These are phyloP conservation scores for Daldinia decipiens DNA, from an alignment of 495 filamentous ascomycete species.

Conservation along the genomic window DNA sequence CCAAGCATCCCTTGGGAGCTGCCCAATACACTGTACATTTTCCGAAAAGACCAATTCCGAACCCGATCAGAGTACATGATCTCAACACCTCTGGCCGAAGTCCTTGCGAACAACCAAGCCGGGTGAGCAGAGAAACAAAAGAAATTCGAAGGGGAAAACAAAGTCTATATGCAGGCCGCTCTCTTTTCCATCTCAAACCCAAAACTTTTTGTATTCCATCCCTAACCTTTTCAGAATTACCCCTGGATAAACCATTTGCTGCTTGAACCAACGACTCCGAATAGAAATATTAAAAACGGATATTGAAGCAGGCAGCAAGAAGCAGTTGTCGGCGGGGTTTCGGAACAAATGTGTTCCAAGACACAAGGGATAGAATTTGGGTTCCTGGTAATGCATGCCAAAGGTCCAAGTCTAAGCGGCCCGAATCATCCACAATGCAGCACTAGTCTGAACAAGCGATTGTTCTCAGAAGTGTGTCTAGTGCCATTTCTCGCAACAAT, in stretches of 20 bases:
- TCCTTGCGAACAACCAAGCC: slow-evolving; percentile 44
- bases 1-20: slow-evolving; percentile 41
- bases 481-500: slow-evolving; percentile 7
- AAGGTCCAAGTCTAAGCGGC: slow-evolving; percentile 16
- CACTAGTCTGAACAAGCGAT: slow-evolving; percentile 24
- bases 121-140: slow-evolving; percentile 45
- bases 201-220: slow-evolving; percentile 50
- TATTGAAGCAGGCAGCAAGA: slow-evolving; percentile 27
- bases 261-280: slow-evolving; percentile 45
- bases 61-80: slow-evolving; percentile 46
- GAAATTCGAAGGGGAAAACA: slow-evolving; percentile 38
- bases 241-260: slow-evolving; percentile 39
- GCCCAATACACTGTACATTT: slow-evolving; percentile 49
- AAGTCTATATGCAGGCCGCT: slow-evolving; percentile 58
- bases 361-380: slow-evolving; percentile 35
- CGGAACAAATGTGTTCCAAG: slow-evolving; percentile 35
- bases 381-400: slow-evolving; percentile 27
- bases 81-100: slow-evolving; percentile 27
- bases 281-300: slow-evolving; percentile 42
- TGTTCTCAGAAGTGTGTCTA: slow-evolving; percentile 11
- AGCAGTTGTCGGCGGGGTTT: slow-evolving; percentile 37
- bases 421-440: slow-evolving; percentile 30
- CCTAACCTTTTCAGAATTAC: slow-evolving; percentile 41
- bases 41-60: slow-evolving; percentile 40
- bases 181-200: slow-evolving; percentile 53